Evolutionary conservation across 768 basidiomycete genomes (phyloP), one percentile per base, ranked within the genome.

Genomic region (Leccinellum albellum): DNA sequence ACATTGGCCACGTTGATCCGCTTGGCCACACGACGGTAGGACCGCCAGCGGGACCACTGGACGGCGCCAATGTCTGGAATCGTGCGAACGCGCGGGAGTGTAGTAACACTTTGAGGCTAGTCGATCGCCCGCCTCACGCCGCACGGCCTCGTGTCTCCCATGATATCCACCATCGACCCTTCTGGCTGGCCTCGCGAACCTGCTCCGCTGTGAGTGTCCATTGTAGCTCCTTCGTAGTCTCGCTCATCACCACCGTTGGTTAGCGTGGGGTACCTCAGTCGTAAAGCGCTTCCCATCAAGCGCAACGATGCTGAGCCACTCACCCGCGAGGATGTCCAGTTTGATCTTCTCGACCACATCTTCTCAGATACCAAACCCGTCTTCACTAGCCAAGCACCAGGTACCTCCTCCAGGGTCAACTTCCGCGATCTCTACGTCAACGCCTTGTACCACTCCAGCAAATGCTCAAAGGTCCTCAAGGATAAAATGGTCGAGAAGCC

Each of bases 391-490:
- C 84, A 87, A 58, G 74, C 73, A 7, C 79, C 80, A 32, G 78
- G 76, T 56, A 71, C 76, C 3, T 66, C 76, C 26, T 65, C 73
- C 35, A 83, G 80, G 71, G 78, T 90, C 71, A 84, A 85, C 64
- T 94, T 96, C 69, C 81, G 82, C 65, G 87, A 92, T 68, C 81
- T 95, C 59, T 96, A 94, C 70, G 82, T 91, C 61, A 86, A 88
- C 64, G 85, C 91, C 9, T 71, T 94, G 61, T 87, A 86, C 73
- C 83, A 85, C 70, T 92, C 89, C 33, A 82, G 76, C 70, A 91
- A 88, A 77, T 92, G 88, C 70, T 93, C 91, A 63, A 91, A 91
- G 74, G 87, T 89, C 42, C 80, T 94, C 70, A 88, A 89, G 72
- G 88, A 90, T 68, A 93, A 93, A 73, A 90, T 95, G 86, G 73